A percentile compares a stretch with the other conserved stretches of the same genome.
Evolutionary conservation across 2,329 filamentous ascomycete genomes (phyloP).

Genomic region (Phyllosticta capitalensis): DNA sequence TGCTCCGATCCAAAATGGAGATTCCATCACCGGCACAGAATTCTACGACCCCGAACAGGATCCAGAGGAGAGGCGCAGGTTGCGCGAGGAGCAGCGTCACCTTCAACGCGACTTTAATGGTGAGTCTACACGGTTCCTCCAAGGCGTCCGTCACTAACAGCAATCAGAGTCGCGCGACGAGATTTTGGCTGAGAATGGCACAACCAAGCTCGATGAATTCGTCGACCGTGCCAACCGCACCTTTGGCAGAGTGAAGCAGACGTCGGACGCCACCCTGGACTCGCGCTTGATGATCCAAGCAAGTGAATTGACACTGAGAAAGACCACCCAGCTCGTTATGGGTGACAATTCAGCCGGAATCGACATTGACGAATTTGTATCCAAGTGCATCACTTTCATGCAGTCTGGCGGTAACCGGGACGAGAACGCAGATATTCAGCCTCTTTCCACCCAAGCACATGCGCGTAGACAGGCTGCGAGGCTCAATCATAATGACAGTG

Average conservation of each 20-base stretch:
- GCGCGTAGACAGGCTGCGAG: slow-evolving; percentile 35
- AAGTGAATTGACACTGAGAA: slow-evolving; percentile 71
- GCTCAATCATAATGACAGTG: slow-evolving; percentile 38
- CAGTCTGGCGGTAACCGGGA: slow-evolving; percentile 44
- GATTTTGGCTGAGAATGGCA: slow-evolving; percentile 56
- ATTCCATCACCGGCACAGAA: slow-evolving; percentile 13
- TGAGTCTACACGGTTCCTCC: slow-evolving; percentile 20
- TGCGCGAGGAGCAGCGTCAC: slow-evolving; percentile 62
- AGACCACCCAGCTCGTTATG: slow-evolving; percentile 62
- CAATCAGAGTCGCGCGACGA: slow-evolving; percentile 60
- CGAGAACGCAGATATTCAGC: slow-evolving; percentile 40
- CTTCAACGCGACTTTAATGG: slow-evolving; percentile 54
- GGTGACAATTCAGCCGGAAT: slow-evolving; percentile 66
- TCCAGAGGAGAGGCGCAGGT: slow-evolving; percentile 57
- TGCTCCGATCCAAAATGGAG: background rate
- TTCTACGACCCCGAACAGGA: slow-evolving; percentile 79
- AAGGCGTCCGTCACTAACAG: slow-evolving; percentile 17
- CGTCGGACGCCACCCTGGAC: slow-evolving; percentile 82
- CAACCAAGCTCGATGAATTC: slow-evolving; percentile 43
- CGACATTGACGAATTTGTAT: slow-evolving; percentile 84
- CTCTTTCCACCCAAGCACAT: slow-evolving; percentile 42
- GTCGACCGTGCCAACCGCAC: slow-evolving; percentile 54
- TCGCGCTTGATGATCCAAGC: slow-evolving; percentile 74
- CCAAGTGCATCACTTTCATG: slow-evolving; percentile 86
- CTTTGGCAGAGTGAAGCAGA: slow-evolving; percentile 68